Evolutionary conservation across 2,329 filamentous ascomycete genomes (phyloP), one percentile per base, ranked within the genome.

Genomic region (Colletotrichum tamarilloi): DNA sequence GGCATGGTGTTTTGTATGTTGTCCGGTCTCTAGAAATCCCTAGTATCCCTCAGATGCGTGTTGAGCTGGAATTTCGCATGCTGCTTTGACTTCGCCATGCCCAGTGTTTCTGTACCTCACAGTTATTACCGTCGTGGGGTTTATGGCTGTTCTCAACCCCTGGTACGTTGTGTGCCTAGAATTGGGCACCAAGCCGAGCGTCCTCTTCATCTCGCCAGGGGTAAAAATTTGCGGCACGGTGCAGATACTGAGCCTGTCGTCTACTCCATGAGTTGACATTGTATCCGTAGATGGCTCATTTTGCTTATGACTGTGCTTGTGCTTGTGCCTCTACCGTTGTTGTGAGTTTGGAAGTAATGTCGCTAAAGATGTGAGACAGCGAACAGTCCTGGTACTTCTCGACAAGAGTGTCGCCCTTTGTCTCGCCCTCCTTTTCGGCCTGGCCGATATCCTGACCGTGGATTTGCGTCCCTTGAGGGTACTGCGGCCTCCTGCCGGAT

Each of bases 381-480:
- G 92, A 94, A 81, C 94, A 96, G 74, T 87, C 85, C 76, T 87
- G 86, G 81, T 96, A 96, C 81, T 95, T 95, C 66, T 92, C 88
- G 49, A 93, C 91, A 77, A 96, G 81, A 12, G 86, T 78, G 19
- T 72, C 76, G 24, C 72, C 64, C 69, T 60, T 76, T 75, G 19
- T 75, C 74, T 62, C 79, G 78, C 66, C 80, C 78, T 78, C 81
- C 19, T 49, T 2, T 8, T 49, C 42, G 42, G 42, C 19, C 8
- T 11, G 42, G 70, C 62, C 28, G 42, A 92, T 84, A 71, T 91
- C 87, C 71, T 86, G 82, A 1, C 91, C 91, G 73, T 89, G 85
- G 32, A 93, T 83, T 35, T 86, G 78, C 1, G 92, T 95, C 1
- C 93, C 93, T 70, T 88, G 85, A 0, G 93, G 93, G 80, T 95